Evolutionary conservation across 768 basidiomycete species (phyloP), one percentile per base, ranked within the genome.

Genomic region (Tephrocybe sp.): DNA sequence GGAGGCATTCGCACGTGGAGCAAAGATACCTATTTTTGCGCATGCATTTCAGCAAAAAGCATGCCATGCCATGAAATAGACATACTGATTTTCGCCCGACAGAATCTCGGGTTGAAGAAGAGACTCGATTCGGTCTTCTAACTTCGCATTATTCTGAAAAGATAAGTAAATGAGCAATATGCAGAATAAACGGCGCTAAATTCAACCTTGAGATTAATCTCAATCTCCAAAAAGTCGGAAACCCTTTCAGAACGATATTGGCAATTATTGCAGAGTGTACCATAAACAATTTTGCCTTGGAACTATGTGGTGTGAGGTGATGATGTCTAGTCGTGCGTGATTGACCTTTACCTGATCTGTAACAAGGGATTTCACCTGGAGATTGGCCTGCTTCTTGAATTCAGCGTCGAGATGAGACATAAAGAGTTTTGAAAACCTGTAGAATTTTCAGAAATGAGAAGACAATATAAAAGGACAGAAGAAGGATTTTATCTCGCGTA

Each of bases 371-470:
- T 76, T 81, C 14, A 95, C 71, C 8, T 71, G 68, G 5, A 81
- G 77, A 39, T 78, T 71, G 1, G 75, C 70, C 61, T 97, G 93
- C 63, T 89, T 92, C 68, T 83, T 79, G 66, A 97, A 97, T 68
- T 97, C 92, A 6, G 74, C 75, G 55, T 92, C 90, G 31, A 98
- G 76, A 62, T 93, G 87, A 11, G 84, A 83, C 81, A 98, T 88
- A 68, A 98, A 96, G 14, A 98, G 77, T 60, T 98, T 98, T 2
- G 92, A 93, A 64, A 98, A 96, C 63, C 93, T 95, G 62, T n/a
- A n/a, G 23, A 26, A 41, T 12, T 20, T 16, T 22, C 30, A 11
- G 14, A 10, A 34, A 2, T 13, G 32, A 19, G 8, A 48, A 5
- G 30, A 14, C 8, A 17, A 32, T 5, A 44, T 30, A 26, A 32